Evolutionary conservation across 805 yeast species (phyloP), one percentile per base, ranked within the genome.

Genomic region (Wickerhamiella galacta): DNA sequence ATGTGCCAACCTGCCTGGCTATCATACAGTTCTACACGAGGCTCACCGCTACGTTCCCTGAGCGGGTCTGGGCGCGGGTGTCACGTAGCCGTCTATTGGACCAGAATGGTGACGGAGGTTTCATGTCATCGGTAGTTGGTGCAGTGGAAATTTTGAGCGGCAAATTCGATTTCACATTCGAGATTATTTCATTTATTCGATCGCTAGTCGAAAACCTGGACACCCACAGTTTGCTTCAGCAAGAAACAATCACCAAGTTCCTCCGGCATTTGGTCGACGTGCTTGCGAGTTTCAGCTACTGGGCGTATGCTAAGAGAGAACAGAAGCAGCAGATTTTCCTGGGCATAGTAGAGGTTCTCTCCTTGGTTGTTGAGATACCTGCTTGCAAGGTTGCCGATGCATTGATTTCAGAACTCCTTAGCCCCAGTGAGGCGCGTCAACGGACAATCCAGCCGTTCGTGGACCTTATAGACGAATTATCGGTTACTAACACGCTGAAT

Each of bases 61-160:
- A 66, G 38, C 61, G 81, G 35, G 76, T 83, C 3, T 85, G 95
- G 94, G 66, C 82, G 0, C 75, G 75, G 46, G 52, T 87, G 10
- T 65, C 70, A 16, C 70, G 71, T 32, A 75, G 93, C 0, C 65
- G 70, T 14, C 56, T 83, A 19, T 57, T 82, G 1, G 73, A 75
- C 10, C 62, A 64, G 31, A 63, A 67, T 35, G 72, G 72, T 1
- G 70, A 68, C 40, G 80, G 78, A 27, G 85, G 90, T 0, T 54
- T 70, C 30, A 70, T 73, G 1, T 53, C 68, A 1, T 63, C 65
- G 1, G 62, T 80, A 2, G 58, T 81, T 30, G 83, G 85, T 2
- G 64, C 82, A 4, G 66, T 71, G 16, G 95, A 83, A 52, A 66
- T 74, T 49, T 72, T 76, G 2, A 60, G 60, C 28, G 85, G 85